These are phyloP conservation scores for Globisporangium spinosum DNA, from an alignment of 352 stramenopile genomes.

Conservation along the genomic window DNA sequence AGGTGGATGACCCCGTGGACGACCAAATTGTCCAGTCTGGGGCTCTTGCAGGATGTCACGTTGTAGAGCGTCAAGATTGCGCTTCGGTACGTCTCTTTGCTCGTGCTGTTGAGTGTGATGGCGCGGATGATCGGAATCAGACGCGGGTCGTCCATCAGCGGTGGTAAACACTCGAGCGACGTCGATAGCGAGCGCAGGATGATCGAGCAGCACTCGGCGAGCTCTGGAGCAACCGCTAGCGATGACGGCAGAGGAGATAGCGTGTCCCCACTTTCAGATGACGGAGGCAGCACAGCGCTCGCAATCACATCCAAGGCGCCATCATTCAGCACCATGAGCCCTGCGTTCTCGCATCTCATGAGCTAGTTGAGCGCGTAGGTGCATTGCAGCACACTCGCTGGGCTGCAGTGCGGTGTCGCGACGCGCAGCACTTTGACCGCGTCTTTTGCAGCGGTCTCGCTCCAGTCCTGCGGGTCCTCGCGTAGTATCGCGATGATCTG, in stretches of 20 bases:
- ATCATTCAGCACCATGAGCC: constrained; percentile 43
- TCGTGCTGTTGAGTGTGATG: constrained; percentile 32
- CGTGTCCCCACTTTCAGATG: background rate
- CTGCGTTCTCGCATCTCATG: constrained; percentile 40
- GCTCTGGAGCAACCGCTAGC: constrained; percentile 11
- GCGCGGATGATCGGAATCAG: constrained; percentile 46
- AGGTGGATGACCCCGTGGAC: constrained; percentile 45
- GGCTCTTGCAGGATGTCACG: constrained; percentile 47
- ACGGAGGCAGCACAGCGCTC: constrained; percentile 22
- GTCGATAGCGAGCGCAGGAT: constrained; percentile 70
- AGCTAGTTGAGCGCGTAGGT: constrained; percentile 70
- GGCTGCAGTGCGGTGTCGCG: constrained; percentile 30
- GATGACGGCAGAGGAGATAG: background rate
- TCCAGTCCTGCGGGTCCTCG: constrained; percentile 53
- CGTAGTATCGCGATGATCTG: constrained; percentile 65
- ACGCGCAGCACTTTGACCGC: constrained; percentile 52
- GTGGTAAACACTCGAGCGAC: constrained; percentile 35
- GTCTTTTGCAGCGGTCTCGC: constrained; percentile 45
- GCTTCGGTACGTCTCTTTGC: constrained; percentile 49
- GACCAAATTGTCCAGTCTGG: constrained; percentile 50
- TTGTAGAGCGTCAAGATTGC: constrained; percentile 75
- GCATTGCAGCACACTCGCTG: constrained; percentile 38
- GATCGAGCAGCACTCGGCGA: constrained; percentile 60
- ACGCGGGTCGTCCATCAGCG: constrained; percentile 49
- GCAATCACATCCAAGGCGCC: constrained; percentile 60